Base-by-base conservation (phyloP, 345 rosid genomes). In the Eucalyptus globulus region DNA sequence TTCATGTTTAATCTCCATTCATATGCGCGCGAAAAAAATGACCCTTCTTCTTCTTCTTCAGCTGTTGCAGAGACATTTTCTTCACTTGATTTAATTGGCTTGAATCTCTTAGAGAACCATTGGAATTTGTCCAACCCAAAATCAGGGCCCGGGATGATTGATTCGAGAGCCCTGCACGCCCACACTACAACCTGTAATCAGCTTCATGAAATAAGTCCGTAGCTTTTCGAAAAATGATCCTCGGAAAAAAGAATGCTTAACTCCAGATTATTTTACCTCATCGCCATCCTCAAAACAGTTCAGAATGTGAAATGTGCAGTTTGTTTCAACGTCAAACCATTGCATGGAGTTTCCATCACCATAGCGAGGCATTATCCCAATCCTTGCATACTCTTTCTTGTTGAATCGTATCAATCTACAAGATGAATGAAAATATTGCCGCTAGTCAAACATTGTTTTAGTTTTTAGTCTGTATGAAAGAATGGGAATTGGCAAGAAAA, bases 301-400 rank as follows among this genome's bases (percentile, higher is more conserved):
- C 47, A 94, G 56, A 45, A 95, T 86, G 88, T 94, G 95, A 53
- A 93, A 92, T 27, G 88, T 87, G 88, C 93, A 92, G 87, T 88
- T 76, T 26, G 94, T 86, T 86, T 92, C 58, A 2, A 95, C 95
- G 2, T 91, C 58, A 86, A 95, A 93, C 95, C 95, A 94, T 40
- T 56, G 80, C 83, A 93, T 88, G 15, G 95, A 92, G 12, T 92
- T 91, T 47, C 91, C 87, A 86, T 92, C 91, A 4, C 96, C 97
- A 40, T 93, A 93, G 24, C 94, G 93, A 69, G 96, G 95, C 93
- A 95, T 93, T 40, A 94, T 44, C 12, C 95, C 95, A 14, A 94
- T 93, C 90, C 93, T 93, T 5, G 94, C 93, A 49, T 91, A 90
- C 37, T 90, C 93, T 87, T 91, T 89, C 80, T 88, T 91, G 80